These are phyloP conservation scores for Cladosporium cucumerinum DNA, from an alignment of 2,329 filamentous ascomycete species.

Conservation along the genomic window DNA sequence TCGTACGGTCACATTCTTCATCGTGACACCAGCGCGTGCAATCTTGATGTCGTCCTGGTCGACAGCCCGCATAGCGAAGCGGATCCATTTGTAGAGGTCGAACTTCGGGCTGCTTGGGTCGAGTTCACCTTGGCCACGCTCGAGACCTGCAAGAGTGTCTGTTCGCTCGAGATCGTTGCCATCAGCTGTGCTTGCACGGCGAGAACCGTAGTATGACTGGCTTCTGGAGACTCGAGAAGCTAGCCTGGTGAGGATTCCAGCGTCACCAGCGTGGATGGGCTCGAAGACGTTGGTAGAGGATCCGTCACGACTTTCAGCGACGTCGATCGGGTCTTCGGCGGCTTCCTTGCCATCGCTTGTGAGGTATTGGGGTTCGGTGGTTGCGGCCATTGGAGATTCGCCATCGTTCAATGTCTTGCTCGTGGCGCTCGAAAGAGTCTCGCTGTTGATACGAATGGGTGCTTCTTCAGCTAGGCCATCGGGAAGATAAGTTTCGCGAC, in stretches of 20 bases:
- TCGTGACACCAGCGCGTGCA: slow-evolving; percentile 58
- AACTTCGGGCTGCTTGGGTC: slow-evolving; percentile 53
- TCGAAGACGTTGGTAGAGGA: slow-evolving; percentile 19
- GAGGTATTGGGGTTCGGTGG: slow-evolving; percentile 21
- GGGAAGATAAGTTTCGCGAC: slow-evolving; percentile 21
- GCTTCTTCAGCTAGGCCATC: slow-evolving; percentile 16
- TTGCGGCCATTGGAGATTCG: not conserved
- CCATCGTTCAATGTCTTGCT: slow-evolving; percentile 17
- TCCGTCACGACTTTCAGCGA: not conserved
- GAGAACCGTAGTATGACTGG: slow-evolving; percentile 22
- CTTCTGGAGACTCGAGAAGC: slow-evolving; percentile 20
- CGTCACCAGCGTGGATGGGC: slow-evolving; percentile 21
- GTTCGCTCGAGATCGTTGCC: slow-evolving; percentile 24
- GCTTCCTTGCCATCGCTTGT: slow-evolving; percentile 29
- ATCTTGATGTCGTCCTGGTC: slow-evolving; percentile 55
- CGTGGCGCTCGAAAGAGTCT: slow-evolving; percentile 9
- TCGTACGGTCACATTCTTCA: slow-evolving; percentile 62
- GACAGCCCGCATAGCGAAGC: slow-evolving; percentile 49
- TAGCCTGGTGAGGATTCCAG: slow-evolving; percentile 22
- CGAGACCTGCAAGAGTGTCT: slow-evolving; percentile 37
- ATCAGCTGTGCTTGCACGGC: slow-evolving; percentile 16
- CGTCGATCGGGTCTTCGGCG: slow-evolving; percentile 23
- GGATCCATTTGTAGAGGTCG: slow-evolving; percentile 53
- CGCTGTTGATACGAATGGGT: slow-evolving; percentile 3
- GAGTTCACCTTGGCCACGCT: slow-evolving; percentile 48